Evolutionary conservation across 1,284 basidiomycete species (phyloP), one percentile per base, ranked within the genome.

Genomic region (Exobasidium cylindrosporum): DNA sequence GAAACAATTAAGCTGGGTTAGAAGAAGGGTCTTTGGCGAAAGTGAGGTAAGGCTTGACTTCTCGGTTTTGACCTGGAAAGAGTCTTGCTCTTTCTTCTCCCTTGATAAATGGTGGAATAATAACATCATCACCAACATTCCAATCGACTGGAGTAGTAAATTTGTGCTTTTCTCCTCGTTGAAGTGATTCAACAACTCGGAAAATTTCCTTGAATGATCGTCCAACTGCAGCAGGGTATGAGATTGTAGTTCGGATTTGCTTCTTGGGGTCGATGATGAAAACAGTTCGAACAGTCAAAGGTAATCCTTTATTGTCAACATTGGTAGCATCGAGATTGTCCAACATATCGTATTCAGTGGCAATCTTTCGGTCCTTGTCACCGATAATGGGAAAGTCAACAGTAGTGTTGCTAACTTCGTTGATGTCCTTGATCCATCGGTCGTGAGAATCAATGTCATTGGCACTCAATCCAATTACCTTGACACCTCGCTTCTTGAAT

Each of bases 301-400:
- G 84, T 23, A 81, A 72, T 57, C 93, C 92, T 83, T 95, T 95
- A 58, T 85, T 85, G 81, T 99, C 96, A 60, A 89, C 87, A 84
- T 98, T 99, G 64, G 93, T 95, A 56, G 90, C 86, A 81, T 96
- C 92, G 80, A 95, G 90, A 71, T 89, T 85, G 81, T 98, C 95
- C 65, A 98, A 85, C 96, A 98, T 98, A 81, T 93, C 92, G 79
- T 93, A 94, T 43, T 65, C 65, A 60, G 74, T 70, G 14, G 92
- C 89, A 61, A 97, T 86, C 81, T 87, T 88, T 79, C 96, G 87
- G 78, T 92, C 89, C 55, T 86, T 84, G 80, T 98, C 95, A 60
- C 91, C 94, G 69, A 99, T 96, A 81, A 97, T 97, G 65, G 95
- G 96, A 86, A 92, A 97, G 68, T 88, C 82, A 68, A 97, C 87